Percentiles rank a stretch among this genome's conserved stretches.
Conservation (phyloP, 192 early-diverging fungal genomes). For the Coemansia sp. region DNA sequence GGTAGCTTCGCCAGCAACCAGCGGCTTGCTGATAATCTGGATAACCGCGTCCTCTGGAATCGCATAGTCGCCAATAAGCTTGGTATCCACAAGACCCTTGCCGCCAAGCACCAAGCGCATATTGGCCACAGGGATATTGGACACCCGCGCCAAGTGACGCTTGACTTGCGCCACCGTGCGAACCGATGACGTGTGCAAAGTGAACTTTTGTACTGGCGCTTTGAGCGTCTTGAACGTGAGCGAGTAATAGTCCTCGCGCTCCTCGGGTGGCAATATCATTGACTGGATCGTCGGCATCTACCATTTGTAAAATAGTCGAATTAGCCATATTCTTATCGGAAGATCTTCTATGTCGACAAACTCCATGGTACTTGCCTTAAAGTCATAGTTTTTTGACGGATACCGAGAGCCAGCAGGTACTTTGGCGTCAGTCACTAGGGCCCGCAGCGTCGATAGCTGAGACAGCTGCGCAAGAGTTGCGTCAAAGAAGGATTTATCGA, state of each 20-base stretch:
- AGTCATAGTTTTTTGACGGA: constrained; percentile 31
- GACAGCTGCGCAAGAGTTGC: constrained; percentile 40
- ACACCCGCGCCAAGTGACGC: constrained; percentile 34
- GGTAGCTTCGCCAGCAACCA: constrained; percentile 1
- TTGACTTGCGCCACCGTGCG: constrained; percentile 49
- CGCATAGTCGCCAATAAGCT: constrained; percentile 50
- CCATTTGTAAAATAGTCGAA: not conserved
- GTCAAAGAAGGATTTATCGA: constrained; percentile 29
- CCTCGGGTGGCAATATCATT: constrained; percentile 16
- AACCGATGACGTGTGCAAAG: constrained; percentile 41
- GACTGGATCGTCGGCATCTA: constrained; percentile 40
- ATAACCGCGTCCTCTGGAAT: constrained; percentile 37
- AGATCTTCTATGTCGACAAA: not conserved
- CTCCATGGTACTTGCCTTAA: constrained; percentile 28
- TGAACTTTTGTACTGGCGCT: constrained; percentile 49
- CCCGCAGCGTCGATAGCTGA: constrained; percentile 28
- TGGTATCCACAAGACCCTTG: constrained; percentile 46
- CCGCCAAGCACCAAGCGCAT: constrained; percentile 44
- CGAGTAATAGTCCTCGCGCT: constrained; percentile 41
- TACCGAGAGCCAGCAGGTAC: constrained; percentile 29
- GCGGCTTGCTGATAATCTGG: constrained; percentile 44
- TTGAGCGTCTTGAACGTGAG: constrained; percentile 48
- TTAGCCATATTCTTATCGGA: not conserved
- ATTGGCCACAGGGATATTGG: constrained; percentile 25
- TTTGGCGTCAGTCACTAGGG: constrained; percentile 20